phyloP scores from a whole-genome alignment of 768 basidiomycete species.

The Sporobolomyces pararoseus region DNA sequence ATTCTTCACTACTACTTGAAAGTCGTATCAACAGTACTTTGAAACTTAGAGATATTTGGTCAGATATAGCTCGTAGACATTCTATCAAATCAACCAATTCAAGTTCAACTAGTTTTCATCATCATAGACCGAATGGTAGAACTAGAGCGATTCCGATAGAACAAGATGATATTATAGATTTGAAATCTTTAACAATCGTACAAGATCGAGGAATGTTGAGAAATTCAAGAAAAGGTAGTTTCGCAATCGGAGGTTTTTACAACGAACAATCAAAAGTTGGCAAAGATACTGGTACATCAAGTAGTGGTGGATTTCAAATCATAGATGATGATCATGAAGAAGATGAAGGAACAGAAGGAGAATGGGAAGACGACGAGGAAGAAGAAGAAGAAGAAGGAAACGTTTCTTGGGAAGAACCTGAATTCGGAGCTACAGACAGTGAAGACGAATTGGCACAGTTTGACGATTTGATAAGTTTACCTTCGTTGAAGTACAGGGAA shows the following conservation, averaged over 20 bases:
- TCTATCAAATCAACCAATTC: background rate
- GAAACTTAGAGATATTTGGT: constrained; percentile 22
- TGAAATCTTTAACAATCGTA: constrained; percentile 19
- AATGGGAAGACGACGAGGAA: background rate
- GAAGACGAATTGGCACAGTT: constrained; percentile 31
- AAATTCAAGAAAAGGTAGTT: constrained; percentile 7
- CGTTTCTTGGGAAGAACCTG: constrained; percentile 2
- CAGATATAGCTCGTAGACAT: constrained; percentile 28
- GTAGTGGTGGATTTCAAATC: background rate
- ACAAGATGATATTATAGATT: constrained; percentile 41
- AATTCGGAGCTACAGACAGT: background rate
- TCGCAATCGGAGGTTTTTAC: constrained; percentile 23
- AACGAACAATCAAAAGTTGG: background rate
- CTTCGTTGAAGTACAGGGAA: constrained; percentile 19
- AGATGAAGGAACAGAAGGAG: constrained; percentile 1
- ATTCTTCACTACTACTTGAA: background rate
- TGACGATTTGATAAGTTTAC: constrained; percentile 17
- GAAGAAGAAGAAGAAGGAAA: constrained; percentile 1
- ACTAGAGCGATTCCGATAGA: constrained; percentile 34
- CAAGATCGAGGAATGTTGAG: constrained; percentile 32
- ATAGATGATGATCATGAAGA: background rate
- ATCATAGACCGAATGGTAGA: constrained; percentile 9
- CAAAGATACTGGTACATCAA: constrained; percentile 5
- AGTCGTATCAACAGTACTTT: constrained; percentile 21
- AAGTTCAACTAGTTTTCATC: background rate